Percentiles rank a stretch among this genome's conserved stretches.
phyloP scores from a whole-genome alignment of 371 early-diverging fungal species.

The Cokeromyces recurvatus region DNA sequence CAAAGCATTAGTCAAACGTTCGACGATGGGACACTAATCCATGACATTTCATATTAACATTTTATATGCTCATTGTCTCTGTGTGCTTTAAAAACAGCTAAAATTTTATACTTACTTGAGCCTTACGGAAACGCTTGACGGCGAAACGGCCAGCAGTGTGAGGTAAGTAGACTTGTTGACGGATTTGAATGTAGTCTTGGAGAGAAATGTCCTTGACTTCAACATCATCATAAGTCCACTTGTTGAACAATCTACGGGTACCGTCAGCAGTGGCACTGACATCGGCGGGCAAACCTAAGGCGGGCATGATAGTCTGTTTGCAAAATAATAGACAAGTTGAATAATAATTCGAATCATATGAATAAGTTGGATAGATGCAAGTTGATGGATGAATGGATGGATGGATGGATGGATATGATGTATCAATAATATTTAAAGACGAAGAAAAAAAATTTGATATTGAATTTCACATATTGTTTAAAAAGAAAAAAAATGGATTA shows the following conservation, averaged over 20 bases:
- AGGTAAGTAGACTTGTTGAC: conserved; percentile 88
- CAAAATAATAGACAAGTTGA: no score
- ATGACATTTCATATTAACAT: no score
- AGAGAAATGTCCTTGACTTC: conserved; percentile 90
- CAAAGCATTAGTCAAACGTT: conserved; percentile 97
- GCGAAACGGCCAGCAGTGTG: conserved; percentile 97
- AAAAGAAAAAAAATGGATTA: background rate
- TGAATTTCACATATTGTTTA: background rate
- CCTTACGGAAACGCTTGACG: conserved; percentile 93
- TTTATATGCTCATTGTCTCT: no score
- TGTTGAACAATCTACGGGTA: conserved; percentile 76
- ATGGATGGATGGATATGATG: conserved; percentile 16
- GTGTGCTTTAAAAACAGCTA: no score
- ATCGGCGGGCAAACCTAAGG: conserved; percentile 25
- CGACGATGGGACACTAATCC: conserved; percentile 91
- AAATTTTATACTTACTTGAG: conserved; percentile 58
- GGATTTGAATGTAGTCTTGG: conserved; percentile 88
- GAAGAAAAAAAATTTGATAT: no score
- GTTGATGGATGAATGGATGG: conserved; percentile 16
- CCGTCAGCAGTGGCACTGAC: conserved; percentile 39
- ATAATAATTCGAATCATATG: no score
- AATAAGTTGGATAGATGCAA: background rate
- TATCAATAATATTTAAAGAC: background rate
- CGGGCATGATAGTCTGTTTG: conserved; percentile 16
- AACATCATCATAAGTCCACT: conserved; percentile 89